Percentiles rank a stretch among this genome's conserved stretches.
These are phyloP conservation scores for Simmondsia chinensis DNA, from an alignment of 148 eudicot species.

Conservation along the genomic window DNA sequence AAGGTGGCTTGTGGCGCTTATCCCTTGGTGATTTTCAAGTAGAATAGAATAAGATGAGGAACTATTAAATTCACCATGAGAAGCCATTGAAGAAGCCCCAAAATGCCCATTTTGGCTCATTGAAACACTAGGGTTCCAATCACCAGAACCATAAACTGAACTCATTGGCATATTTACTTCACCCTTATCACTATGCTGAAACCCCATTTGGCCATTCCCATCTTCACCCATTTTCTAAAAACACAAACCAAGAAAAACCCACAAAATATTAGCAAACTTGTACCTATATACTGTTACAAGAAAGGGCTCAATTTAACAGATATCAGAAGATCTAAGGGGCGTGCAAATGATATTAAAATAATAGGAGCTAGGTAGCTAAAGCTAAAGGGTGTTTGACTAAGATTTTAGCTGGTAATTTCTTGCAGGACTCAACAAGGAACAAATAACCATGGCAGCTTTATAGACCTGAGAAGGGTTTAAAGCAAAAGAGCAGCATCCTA, in stretches of 20 bases:
- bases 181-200: constrained; percentile 30
- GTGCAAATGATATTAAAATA: constrained; percentile 6
- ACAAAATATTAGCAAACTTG: constrained; percentile 16
- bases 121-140: constrained; percentile 70
- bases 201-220: constrained; percentile 50
- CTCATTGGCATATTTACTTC: constrained; percentile 23
- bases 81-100: constrained; percentile 40
- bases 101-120: constrained; percentile 44
- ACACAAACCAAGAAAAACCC: constrained; percentile 18
- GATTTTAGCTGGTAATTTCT: constrained; percentile 44
- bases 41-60: constrained; percentile 22
- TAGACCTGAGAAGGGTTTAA: constrained; percentile 38
- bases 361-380: constrained; percentile 22
- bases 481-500: constrained; percentile 63
- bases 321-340: constrained; percentile 22
- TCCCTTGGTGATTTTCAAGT: constrained; percentile 27
- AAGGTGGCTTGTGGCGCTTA: constrained; percentile 30
- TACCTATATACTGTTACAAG: constrained; percentile 10
- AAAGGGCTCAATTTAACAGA: constrained; percentile 26
- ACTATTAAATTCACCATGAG: constrained; percentile 34
- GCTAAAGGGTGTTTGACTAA: constrained; percentile 65
- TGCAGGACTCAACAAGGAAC: constrained; percentile 88
- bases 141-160: constrained; percentile 41
- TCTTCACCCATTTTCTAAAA: constrained; percentile 60
- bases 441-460: constrained; percentile 82